phyloP scores from a whole-genome alignment of 805 yeast species.

The Candida palmyrensis region DNA sequence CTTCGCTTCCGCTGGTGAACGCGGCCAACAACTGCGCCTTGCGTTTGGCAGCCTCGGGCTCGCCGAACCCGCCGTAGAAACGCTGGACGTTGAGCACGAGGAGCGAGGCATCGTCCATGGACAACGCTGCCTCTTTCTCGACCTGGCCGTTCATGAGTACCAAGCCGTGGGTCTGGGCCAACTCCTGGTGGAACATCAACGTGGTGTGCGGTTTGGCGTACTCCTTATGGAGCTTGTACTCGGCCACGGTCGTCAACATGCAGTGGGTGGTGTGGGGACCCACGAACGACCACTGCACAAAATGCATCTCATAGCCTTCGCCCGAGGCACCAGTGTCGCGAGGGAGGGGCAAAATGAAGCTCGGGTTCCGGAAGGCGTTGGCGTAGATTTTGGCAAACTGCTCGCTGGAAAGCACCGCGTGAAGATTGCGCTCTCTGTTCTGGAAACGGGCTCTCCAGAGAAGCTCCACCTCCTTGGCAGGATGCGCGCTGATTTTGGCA shows the following conservation, averaged over 20 bases:
- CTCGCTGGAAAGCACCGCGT: conserved; percentile 55
- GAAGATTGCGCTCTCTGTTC: conserved; percentile 50
- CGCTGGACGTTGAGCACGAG: conserved; percentile 72
- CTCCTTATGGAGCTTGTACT: conserved; percentile 84
- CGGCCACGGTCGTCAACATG: conserved; percentile 85
- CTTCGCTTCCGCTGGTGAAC: conserved; percentile 64
- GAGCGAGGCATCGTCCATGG: conserved; percentile 71
- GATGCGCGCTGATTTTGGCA: conserved; percentile 55
- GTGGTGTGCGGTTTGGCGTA: conserved; percentile 95
- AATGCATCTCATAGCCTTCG: conserved; percentile 73
- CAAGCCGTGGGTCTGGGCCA: conserved; percentile 51
- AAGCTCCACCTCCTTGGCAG: conserved; percentile 60
- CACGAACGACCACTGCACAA: conserved; percentile 89
- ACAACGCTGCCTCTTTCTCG: conserved; percentile 64
- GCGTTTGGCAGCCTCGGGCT: conserved; percentile 34
- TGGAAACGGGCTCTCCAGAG: conserved; percentile 89
- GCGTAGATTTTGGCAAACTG: conserved; percentile 60
- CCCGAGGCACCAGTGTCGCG: conserved; percentile 34
- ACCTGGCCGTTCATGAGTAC: conserved; percentile 85
- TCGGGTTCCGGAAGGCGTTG: conserved; percentile 70
- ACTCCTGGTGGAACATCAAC: conserved; percentile 78
- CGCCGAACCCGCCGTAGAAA: conserved; percentile 66
- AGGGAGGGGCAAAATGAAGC: conserved; percentile 88
- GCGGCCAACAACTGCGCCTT: conserved; percentile 55
- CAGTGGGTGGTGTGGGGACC: conserved; percentile 83